Conservation (phyloP, 176 grass and related monocot genomes). For the Raddia distichophylla region DNA sequence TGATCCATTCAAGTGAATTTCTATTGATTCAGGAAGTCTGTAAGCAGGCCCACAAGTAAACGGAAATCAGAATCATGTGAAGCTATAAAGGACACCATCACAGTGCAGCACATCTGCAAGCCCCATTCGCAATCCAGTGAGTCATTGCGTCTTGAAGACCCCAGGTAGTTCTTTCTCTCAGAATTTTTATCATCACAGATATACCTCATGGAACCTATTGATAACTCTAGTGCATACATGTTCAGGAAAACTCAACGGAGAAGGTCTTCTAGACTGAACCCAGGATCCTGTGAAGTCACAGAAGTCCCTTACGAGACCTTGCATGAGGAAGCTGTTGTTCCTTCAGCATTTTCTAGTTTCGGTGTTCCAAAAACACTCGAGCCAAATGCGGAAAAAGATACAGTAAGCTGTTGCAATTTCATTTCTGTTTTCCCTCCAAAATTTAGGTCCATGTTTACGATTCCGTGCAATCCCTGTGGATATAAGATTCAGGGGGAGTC, state of each 20-base stretch:
- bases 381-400: conserved; percentile 23
- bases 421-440: conserved; percentile 15
- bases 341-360: conserved; percentile 28
- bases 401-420: conserved; percentile 18
- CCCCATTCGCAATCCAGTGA: conserved; percentile 12
- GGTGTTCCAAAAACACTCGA: conserved; percentile 22
- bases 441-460: neutral
- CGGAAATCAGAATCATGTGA: conserved; percentile 43
- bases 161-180: conserved; percentile 33
- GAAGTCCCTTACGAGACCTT: conserved; percentile 13
- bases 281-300: conserved; percentile 31
- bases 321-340: neutral
- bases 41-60: conserved; percentile 24
- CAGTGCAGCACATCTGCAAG: neutral
- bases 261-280: conserved; percentile 51
- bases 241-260: conserved; percentile 32
- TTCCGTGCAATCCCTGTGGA: conserved; percentile 23
- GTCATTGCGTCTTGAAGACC: conserved; percentile 29
- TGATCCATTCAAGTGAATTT: conserved; percentile 5
- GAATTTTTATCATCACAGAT: conserved; percentile 4
- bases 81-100: conserved; percentile 10
- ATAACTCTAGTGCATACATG: conserved; percentile 28
- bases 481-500: conserved; percentile 21
- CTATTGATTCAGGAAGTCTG: conserved; percentile 35
- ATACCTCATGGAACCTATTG: conserved; percentile 20